Conservation (phyloP, 2,329 filamentous ascomycete species). For the Sarocladiaceae sp. region DNA sequence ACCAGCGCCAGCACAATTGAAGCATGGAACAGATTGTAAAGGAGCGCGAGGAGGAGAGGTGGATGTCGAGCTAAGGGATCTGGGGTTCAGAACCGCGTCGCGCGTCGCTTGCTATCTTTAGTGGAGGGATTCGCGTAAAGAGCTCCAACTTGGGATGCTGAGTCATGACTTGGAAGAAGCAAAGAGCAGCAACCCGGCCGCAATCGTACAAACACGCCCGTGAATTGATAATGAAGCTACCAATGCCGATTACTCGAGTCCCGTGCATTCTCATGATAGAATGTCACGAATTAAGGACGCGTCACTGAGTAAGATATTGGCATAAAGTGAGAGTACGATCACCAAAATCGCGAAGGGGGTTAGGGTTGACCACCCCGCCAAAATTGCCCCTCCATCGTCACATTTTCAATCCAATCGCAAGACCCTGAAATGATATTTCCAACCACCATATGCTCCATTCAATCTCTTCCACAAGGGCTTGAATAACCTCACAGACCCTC, state of each 20-base stretch:
- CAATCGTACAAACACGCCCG: no score
- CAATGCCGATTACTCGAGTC: no score
- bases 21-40: no score
- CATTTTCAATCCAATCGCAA: background rate
- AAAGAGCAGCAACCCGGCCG: background rate
- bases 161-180: background rate
- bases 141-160: background rate
- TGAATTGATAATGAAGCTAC: no score
- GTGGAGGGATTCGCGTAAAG: background rate
- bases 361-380: background rate
- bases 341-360: no score
- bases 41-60: background rate
- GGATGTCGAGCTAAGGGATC: background rate
- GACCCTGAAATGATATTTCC: background rate
- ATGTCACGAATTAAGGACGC: no score
- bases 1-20: no score
- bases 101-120: background rate
- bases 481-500: background rate
- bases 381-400: constrained; percentile 3
- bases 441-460: background rate
- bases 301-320: no score
- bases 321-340: no score
- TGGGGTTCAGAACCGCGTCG: background rate
- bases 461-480: background rate
- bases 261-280: no score